Evolutionary conservation across 1,284 basidiomycete genomes (phyloP), one percentile per base, ranked within the genome.

Genomic region (Naganishia albida): DNA sequence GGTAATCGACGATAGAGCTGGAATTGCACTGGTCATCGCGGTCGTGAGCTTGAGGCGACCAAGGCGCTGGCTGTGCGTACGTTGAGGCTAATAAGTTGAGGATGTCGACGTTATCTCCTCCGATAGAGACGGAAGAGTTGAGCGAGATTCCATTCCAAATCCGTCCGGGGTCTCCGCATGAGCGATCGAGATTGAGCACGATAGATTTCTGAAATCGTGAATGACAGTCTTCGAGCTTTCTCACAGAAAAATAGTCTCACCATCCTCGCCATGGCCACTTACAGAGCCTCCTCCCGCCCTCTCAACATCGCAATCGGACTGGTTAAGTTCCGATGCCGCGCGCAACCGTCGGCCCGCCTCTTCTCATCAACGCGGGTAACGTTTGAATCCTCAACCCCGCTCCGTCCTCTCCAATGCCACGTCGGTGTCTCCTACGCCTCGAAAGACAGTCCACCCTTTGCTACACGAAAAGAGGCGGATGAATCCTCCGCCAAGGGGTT

Each of bases 391-490:
- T 43, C 34, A 28, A 28, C 63, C 23, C 44, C 55, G 16, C 40
- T 44, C 3, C 42, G 69, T 20, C 70, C 72, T 1, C 71, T 75
- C 16, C 63, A 65, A 25, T 78, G 78, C 70, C 71, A 73, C 55
- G 66, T 80, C 20, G 78, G 78, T 25, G 69, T 80, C 30, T 74
- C 72, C 7, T 80, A 78, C 67, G 76, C 78, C 1, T 72, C 73
- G 10, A 80, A 80, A 68, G 69, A 74, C 43, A 77, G 75, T 3
- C 78, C 78, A 23, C 78, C 78, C 2, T 80, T 80, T 66, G 68
- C 77, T 1, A 62, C 66, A 1, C 49, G 43, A 3, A 48, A 53
- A 34, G 59, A 65, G 50, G 67, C 67, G 28, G 52, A 62, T 46
- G 38, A 40, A 39, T 43, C 46, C 2, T 44, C 59, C 7, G 26